Conservation (phyloP, 2,329 filamentous ascomycete genomes). For the Cladophialophora carrionii region DNA sequence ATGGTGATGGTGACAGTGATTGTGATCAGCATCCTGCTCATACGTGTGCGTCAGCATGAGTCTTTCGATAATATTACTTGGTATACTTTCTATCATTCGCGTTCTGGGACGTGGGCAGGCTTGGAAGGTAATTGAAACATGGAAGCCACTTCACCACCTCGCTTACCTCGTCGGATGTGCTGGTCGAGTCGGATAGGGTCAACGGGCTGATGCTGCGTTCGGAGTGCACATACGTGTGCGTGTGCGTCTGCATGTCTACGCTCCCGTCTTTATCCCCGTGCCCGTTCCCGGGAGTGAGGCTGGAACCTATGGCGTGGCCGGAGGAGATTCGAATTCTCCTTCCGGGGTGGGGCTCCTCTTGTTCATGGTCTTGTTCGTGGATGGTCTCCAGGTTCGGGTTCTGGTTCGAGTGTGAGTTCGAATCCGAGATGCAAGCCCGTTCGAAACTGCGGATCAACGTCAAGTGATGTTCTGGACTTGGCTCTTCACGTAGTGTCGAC, state of each 20-base stretch:
- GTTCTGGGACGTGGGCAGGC: background rate
- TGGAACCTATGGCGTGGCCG: conserved; percentile 10
- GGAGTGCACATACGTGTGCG: background rate
- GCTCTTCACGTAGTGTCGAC: background rate
- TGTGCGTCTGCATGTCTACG: too few relatives aligned
- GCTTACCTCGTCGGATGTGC: conserved; percentile 12
- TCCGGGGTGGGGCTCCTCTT: conserved; percentile 27
- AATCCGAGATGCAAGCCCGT: conserved; percentile 8
- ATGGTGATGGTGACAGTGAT: background rate
- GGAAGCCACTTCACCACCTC: conserved; percentile 3
- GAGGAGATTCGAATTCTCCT: conserved; percentile 15
- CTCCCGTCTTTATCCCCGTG: too few relatives aligned
- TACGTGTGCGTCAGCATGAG: background rate
- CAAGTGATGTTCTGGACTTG: background rate
- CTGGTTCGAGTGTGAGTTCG: background rate
- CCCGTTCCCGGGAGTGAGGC: background rate
- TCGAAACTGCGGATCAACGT: conserved; percentile 17
- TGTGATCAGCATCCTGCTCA: background rate
- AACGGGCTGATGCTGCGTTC: conserved; percentile 18
- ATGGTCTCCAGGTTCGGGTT: conserved; percentile 28
- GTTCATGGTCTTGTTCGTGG: conserved; percentile 23
- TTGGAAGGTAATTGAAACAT: background rate
- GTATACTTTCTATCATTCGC: too few relatives aligned
- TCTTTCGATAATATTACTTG: background rate
- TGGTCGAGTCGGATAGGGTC: conserved; percentile 8